These are phyloP conservation scores for Phylloporus sp. DNA, from an alignment of 768 basidiomycete species.

Conservation along the genomic window DNA sequence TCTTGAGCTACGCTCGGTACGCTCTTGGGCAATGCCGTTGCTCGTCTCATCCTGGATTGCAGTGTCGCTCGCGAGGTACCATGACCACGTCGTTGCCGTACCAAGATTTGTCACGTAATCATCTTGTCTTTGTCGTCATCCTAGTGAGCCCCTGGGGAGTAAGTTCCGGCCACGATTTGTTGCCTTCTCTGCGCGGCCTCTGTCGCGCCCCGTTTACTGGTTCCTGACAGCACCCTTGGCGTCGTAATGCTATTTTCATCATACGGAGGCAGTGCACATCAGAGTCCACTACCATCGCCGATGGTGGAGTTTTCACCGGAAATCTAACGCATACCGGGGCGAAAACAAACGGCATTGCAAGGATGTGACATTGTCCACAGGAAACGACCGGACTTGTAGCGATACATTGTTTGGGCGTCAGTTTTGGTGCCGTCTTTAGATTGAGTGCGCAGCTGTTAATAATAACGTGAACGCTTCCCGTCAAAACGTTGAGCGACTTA, in stretches of 20 bases:
- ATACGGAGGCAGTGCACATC: conserved; percentile 18
- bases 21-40: conserved; percentile 11
- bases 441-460: conserved; percentile 12
- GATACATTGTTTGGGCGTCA: too few relatives aligned
- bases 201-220: too few relatives aligned
- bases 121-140: conserved; percentile 22
- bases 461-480: conserved; percentile 5
- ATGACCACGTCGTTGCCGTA: conserved; percentile 13
- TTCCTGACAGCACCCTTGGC: conserved; percentile 23
- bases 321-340: conserved; percentile 12
- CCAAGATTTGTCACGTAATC: conserved; percentile 14
- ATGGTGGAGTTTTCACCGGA: background rate
- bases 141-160: background rate
- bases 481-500: conserved; percentile 6
- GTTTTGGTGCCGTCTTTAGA: conserved; percentile 2
- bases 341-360: background rate
- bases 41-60: conserved; percentile 2
- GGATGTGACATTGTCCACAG: too few relatives aligned
- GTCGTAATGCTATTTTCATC: conserved; percentile 24
- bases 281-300: conserved; percentile 2
- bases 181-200: conserved; percentile 5
- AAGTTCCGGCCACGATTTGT: background rate
- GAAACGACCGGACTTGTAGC: too few relatives aligned
- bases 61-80: conserved; percentile 9
- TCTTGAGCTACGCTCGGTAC: background rate